A percentile compares a stretch with the other conserved stretches of the same genome.
These are phyloP conservation scores for Sesbania bispinosa DNA, from an alignment of 306 rosid species.

Conservation along the genomic window DNA sequence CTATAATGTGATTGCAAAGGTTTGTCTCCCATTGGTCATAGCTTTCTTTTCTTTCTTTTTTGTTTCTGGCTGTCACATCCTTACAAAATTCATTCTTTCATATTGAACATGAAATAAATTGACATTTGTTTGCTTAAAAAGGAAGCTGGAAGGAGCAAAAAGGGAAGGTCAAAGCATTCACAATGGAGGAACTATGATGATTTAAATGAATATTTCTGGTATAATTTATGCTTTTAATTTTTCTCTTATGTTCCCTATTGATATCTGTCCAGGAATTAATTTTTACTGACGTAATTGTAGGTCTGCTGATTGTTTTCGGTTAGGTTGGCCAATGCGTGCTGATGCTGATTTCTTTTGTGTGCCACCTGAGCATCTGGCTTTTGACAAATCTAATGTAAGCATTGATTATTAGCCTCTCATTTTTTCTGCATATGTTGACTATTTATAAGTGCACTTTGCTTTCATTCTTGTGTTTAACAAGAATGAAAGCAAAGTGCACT, in stretches of 20 bases:
- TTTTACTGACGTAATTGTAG: conserved; percentile 40
- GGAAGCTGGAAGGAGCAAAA: conserved; percentile 80
- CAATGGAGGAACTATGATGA: conserved; percentile 98
- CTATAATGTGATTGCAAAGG: conserved; percentile 85
- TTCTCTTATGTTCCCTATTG: neutral
- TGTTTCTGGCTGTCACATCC: neutral
- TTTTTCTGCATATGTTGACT: neutral
- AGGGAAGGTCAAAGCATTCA: conserved; percentile 93
- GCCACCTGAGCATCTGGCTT: conserved; percentile 10
- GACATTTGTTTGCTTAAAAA: conserved; percentile 34
- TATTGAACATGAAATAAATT: conserved; percentile 21
- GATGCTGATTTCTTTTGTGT: conserved; percentile 82
- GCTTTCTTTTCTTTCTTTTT: neutral
- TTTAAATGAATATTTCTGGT: conserved; percentile 95
- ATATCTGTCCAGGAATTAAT: conserved; percentile 15
- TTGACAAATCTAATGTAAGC: conserved; percentile 63
- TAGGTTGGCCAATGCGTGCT: conserved; percentile 98
- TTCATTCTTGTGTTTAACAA: neutral
- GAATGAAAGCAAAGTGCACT: too few species aligned
- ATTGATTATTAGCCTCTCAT: neutral
- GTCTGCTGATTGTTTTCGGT: conserved; percentile 95
- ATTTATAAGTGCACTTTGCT: neutral
- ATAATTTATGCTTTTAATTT: conserved; percentile 15
- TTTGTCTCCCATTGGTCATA: conserved; percentile 17
- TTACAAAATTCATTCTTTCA: neutral